phyloP scores from a whole-genome alignment of 1,284 basidiomycete species.

The Stereum hirsutum region DNA sequence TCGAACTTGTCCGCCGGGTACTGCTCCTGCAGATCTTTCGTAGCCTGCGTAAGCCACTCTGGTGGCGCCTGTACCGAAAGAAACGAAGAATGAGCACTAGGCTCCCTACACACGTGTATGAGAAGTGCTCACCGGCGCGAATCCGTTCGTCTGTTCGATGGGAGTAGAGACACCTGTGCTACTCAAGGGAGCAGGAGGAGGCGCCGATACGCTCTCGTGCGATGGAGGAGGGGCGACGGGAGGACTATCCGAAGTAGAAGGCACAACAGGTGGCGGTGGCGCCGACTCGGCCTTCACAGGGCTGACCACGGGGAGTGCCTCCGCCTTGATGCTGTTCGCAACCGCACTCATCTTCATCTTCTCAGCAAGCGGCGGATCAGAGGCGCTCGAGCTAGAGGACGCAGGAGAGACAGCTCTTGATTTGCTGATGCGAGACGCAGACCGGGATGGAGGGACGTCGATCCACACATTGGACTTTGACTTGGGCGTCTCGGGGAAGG shows the following conservation, averaged over 20 bases:
- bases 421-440: slow-evolving; percentile 25
- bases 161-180: not conserved
- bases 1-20: slow-evolving; percentile 84
- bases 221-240: not conserved
- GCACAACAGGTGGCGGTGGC: slow-evolving; percentile 8
- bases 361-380: slow-evolving; percentile 60
- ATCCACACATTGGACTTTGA: slow-evolving; percentile 33
- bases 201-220: not conserved
- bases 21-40: slow-evolving; percentile 13
- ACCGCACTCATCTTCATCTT: slow-evolving; percentile 43
- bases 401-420: slow-evolving; percentile 55
- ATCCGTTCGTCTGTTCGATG: not conserved
- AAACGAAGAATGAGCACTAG: not conserved
- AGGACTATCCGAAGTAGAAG: slow-evolving; percentile 7
- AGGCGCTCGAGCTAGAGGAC: slow-evolving; percentile 58
- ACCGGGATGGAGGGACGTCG: slow-evolving; percentile 12
- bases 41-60: slow-evolving; percentile 1
- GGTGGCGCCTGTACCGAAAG: not conserved
- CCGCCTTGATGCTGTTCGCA: slow-evolving; percentile 14
- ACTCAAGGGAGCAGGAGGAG: not conserved
- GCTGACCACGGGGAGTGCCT: too few relatives aligned
- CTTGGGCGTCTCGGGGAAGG: slow-evolving; percentile 43
- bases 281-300: slow-evolving; percentile 15
- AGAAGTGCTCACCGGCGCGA: too few relatives aligned
- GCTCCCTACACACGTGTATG: too few relatives aligned